Conservation (phyloP, 441 rosid genomes). For the Pelargonium cotyledonis region DNA sequence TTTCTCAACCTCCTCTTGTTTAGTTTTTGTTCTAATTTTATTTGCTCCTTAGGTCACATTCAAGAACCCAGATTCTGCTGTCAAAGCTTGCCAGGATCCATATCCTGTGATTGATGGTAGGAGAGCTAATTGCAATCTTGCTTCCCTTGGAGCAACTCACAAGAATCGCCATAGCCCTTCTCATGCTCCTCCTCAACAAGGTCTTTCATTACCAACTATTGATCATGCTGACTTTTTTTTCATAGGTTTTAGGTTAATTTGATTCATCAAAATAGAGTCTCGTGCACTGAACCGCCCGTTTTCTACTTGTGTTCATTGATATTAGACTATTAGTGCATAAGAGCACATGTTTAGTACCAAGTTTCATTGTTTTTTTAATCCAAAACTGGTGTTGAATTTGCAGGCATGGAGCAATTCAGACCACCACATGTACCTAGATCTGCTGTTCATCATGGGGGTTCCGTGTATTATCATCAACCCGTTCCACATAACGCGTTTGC, state of each 20-base stretch:
- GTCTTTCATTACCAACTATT: slow-evolving; percentile 9
- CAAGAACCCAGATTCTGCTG: slow-evolving; percentile 43
- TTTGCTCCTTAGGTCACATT: slow-evolving; percentile 33
- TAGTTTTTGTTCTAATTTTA: slow-evolving; percentile 4
- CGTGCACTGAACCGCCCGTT: background rate
- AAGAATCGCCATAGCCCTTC: too few relatives aligned
- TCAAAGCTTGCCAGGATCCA: slow-evolving; percentile 35
- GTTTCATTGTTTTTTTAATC: too few relatives aligned
- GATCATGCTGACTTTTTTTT: background rate
- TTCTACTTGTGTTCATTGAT: background rate
- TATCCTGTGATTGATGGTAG: slow-evolving; percentile 44
- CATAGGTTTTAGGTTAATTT: background rate
- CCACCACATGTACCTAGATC: slow-evolving; percentile 8
- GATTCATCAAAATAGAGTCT: background rate
- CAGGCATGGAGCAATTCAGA: slow-evolving; percentile 21
- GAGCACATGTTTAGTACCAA: too few relatives aligned
- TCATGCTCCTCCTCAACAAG: background rate
- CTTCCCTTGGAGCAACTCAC: slow-evolving; percentile 27
- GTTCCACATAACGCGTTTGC: slow-evolving; percentile 19
- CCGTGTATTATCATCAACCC: slow-evolving; percentile 14
- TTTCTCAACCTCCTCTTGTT: background rate
- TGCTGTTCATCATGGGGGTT: background rate
- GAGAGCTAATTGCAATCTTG: slow-evolving; percentile 48
- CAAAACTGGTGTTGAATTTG: background rate
- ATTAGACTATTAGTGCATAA: background rate